Evolutionary conservation across 371 early-diverging fungal species (phyloP), one percentile per base, ranked within the genome.

Genomic region (Zopfochytrium polystomum): DNA sequence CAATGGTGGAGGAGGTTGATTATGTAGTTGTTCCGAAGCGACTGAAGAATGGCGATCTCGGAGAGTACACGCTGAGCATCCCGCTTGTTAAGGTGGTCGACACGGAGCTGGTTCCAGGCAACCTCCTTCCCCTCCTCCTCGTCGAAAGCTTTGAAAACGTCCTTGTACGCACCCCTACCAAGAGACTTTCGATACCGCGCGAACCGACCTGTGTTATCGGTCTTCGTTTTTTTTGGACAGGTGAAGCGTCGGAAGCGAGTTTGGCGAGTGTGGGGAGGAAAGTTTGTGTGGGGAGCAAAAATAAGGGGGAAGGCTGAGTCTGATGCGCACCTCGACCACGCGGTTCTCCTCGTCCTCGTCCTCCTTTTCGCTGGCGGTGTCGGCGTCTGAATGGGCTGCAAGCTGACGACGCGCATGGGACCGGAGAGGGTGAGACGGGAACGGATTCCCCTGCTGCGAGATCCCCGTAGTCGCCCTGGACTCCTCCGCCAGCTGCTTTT

Each of bases 81-180:
- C 52, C 75, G 78, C 45, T 77, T 73, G 9, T 72, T 62, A n/a
- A 83, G 70, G 59, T 82, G 78, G 66, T 84, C 82, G 46, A 85
- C 65, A n/a, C 82, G 78, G 22, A 89, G 76, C 72, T 83, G 85
- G 71, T 92, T 92, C 93, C 93, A 95, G 29, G 95, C 95, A 1
- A 95, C 93, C 67, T 93, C 93, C 46, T 90, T 84, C 30, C 94
- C 94, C 70, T 91, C 90, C 63, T 92, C 92, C 57, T 85, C 78
- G 69, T 95, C 93, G 70, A 91, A 86, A 26, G 91, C 91, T 62
- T 89, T 89, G 68, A 84, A 91, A 15, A 94, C 95, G 34, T 85
- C 84, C 67, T 94, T 94, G 74, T 87, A 92, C 3, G 92, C 90
- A 18, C 95, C 87, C 65, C 85, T 83, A 34, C 95, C 95, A 7